These are phyloP conservation scores for Pyricularia sp. DNA, from an alignment of 2,329 filamentous ascomycete species.

Conservation along the genomic window DNA sequence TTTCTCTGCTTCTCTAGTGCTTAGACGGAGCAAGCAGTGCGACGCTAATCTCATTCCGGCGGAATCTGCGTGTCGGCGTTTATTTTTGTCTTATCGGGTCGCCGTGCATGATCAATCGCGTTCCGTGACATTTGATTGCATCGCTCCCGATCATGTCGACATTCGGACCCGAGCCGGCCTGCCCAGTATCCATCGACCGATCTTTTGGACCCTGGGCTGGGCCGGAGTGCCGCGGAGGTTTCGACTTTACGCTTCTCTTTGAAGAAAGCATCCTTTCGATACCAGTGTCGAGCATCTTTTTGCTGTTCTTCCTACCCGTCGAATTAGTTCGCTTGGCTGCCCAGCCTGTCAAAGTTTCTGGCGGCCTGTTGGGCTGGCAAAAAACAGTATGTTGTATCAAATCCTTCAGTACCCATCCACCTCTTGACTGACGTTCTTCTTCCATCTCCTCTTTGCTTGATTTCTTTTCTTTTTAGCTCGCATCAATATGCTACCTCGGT, in stretches of 20 bases:
- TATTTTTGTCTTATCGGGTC: background rate
- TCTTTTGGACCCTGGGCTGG: slow-evolving; percentile 10
- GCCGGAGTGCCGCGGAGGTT: slow-evolving; percentile 9
- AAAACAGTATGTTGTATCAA: background rate
- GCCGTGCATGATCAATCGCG: background rate
- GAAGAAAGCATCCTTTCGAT: slow-evolving; percentile 10
- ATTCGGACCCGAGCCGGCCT: slow-evolving; percentile 13
- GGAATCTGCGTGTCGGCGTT: background rate
- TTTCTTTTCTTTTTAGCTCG: background rate
- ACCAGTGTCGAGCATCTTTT: slow-evolving; percentile 6
- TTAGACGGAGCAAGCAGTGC: background rate
- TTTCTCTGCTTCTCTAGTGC: background rate
- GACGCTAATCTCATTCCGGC: background rate
- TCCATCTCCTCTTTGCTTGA: background rate
- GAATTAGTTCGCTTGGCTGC: background rate
- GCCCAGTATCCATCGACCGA: slow-evolving; percentile 6
- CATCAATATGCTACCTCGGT: slow-evolving; percentile 3
- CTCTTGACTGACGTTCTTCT: background rate
- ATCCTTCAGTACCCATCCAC: background rate
- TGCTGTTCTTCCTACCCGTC: slow-evolving; percentile 2
- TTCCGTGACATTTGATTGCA: too few relatives aligned
- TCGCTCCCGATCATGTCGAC: background rate
- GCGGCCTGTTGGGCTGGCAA: background rate
- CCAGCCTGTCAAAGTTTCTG: background rate
- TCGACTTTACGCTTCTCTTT: slow-evolving; percentile 12